A percentile compares a stretch with the other conserved stretches of the same genome.
Evolutionary conservation across 352 stramenopile genomes (phyloP).

Genomic region (Sclerospora graminicola): DNA sequence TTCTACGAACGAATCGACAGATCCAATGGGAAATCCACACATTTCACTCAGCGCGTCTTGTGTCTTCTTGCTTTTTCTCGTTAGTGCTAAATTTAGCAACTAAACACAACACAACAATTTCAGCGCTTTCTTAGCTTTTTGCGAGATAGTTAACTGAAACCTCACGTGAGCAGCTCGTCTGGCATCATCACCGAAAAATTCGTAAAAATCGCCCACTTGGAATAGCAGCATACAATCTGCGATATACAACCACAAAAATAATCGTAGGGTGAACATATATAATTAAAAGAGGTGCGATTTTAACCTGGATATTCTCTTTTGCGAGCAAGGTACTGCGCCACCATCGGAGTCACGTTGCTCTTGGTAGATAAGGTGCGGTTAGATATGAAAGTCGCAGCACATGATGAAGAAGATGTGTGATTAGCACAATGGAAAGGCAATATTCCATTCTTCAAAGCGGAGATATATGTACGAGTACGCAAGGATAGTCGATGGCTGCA

Average conservation of each 20-base stretch:
- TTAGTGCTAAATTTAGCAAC: constrained; percentile 63
- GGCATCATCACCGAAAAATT: constrained; percentile 75
- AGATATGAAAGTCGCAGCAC: too few relatives aligned
- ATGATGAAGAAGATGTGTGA: too few relatives aligned
- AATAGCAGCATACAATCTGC: constrained; percentile 76
- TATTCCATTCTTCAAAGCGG: too few relatives aligned
- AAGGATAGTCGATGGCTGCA: too few relatives aligned
- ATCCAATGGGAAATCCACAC: constrained; percentile 67
- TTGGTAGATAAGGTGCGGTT: too few relatives aligned
- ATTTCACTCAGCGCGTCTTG: constrained; percentile 53
- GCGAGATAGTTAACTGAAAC: neutral
- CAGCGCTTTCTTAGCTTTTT: neutral
- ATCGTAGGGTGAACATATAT: neutral
- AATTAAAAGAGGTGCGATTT: neutral
- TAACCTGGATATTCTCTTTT: constrained; percentile 70
- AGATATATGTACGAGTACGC: too few relatives aligned
- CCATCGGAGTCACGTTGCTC: constrained; percentile 49
- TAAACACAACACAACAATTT: constrained; percentile 7
- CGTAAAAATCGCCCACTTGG: constrained; percentile 80
- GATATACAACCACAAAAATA: neutral
- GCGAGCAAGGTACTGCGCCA: constrained; percentile 56
- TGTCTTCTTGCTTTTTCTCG: constrained; percentile 50
- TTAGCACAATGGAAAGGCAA: too few relatives aligned
- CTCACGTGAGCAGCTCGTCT: constrained; percentile 51
- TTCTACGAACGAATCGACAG: constrained; percentile 68